These are phyloP conservation scores for Lindgomyces ingoldianus DNA, from an alignment of 495 filamentous ascomycete genomes.

Conservation along the genomic window DNA sequence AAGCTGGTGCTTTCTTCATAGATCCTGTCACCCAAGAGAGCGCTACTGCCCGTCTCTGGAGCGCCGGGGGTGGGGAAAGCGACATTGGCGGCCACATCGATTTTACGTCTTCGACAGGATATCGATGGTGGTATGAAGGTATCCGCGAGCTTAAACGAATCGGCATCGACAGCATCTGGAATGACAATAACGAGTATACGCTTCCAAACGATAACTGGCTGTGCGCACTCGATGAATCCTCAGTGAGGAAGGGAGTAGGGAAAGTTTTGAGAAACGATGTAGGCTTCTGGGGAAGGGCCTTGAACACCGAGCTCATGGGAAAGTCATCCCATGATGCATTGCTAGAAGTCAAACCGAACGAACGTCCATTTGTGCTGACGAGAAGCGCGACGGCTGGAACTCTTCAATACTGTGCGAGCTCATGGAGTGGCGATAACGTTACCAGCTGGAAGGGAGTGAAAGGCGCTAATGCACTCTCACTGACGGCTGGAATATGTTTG, in stretches of 20 bases:
- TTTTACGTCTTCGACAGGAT: slow-evolving; percentile 65
- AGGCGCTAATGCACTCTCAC: slow-evolving; percentile 63
- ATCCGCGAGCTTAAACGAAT: slow-evolving; percentile 59
- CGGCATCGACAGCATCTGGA: slow-evolving; percentile 73
- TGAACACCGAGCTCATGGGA: slow-evolving; percentile 67
- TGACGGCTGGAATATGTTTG: slow-evolving; percentile 66
- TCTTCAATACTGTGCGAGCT: slow-evolving; percentile 64
- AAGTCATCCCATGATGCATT: slow-evolving; percentile 67
- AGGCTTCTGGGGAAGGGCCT: slow-evolving; percentile 63
- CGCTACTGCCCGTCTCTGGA: slow-evolving; percentile 65
- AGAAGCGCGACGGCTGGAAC: slow-evolving; percentile 68
- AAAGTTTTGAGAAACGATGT: slow-evolving; percentile 42
- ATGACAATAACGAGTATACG: slow-evolving; percentile 75
- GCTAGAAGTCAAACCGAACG: slow-evolving; percentile 54
- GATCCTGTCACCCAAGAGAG: slow-evolving; percentile 56
- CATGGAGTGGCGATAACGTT: slow-evolving; percentile 57
- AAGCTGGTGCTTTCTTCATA: slow-evolving; percentile 60
- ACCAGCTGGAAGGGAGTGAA: slow-evolving; percentile 60
- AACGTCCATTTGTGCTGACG: slow-evolving; percentile 65
- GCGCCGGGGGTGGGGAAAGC: slow-evolving; percentile 65
- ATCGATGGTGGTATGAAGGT: slow-evolving; percentile 69
- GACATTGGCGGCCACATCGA: slow-evolving; percentile 70
- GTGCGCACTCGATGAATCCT: slow-evolving; percentile 51
- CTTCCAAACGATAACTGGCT: slow-evolving; percentile 65
- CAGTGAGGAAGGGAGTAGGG: slow-evolving; percentile 15